Conservation (phyloP, 257 asterid species). For the Solanum etuberosum region DNA sequence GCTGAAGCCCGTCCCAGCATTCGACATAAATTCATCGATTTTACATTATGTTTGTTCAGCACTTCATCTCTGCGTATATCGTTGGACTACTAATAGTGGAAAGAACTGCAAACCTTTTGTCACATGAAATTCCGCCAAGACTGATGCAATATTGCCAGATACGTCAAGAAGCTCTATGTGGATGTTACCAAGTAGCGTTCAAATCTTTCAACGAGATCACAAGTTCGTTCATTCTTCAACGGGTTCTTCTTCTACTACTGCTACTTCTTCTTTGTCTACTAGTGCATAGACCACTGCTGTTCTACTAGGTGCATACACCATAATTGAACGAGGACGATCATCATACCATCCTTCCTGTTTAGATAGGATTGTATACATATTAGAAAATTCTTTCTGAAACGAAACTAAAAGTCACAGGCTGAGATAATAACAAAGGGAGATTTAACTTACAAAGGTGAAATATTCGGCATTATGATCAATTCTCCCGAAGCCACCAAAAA, state of each 20-base stretch:
- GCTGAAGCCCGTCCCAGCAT: neutral
- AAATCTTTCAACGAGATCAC: neutral
- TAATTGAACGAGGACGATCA: constrained; percentile 66
- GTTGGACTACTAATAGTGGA: neutral
- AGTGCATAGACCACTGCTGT: constrained; percentile 82
- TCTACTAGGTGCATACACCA: constrained; percentile 77
- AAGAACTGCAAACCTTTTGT: neutral
- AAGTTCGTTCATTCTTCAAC: constrained; percentile 7
- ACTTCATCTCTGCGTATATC: neutral
- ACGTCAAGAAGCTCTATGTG: neutral
- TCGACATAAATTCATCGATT: neutral
- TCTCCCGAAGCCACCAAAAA: constrained; percentile 79
- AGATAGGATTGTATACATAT: neutral
- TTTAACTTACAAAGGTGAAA: constrained; percentile 67
- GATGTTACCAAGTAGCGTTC: neutral
- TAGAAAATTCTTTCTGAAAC: neutral
- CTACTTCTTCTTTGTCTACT: constrained; percentile 28
- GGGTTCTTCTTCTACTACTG: constrained; percentile 9
- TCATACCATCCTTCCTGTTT: constrained; percentile 64
- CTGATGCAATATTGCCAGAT: neutral
- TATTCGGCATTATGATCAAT: constrained; percentile 56
- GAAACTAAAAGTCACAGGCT: neutral
- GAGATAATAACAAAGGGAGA: neutral
- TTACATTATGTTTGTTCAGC: neutral
- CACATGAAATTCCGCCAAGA: neutral